phyloP scores from a whole-genome alignment of 768 basidiomycete genomes.

The Obba rivulosa region DNA sequence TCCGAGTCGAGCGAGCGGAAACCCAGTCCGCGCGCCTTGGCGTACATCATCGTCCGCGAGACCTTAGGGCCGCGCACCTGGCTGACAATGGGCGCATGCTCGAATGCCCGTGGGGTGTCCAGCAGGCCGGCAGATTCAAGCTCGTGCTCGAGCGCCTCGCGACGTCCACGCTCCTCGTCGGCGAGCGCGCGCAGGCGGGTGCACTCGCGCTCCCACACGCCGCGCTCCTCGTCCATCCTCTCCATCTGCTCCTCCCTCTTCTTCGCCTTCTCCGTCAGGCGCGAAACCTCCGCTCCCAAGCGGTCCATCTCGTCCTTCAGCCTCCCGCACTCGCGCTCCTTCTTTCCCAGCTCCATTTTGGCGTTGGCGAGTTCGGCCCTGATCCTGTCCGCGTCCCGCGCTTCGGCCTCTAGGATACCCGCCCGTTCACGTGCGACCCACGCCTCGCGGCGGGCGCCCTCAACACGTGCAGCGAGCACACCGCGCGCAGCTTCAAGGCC shows the following conservation, averaged over 20 bases:
- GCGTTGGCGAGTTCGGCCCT: slow-evolving; percentile 30
- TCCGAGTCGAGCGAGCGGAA: slow-evolving; percentile 60
- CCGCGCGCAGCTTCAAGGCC: slow-evolving; percentile 70
- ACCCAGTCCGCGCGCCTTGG: slow-evolving; percentile 41
- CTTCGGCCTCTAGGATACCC: slow-evolving; percentile 63
- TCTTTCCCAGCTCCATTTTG: slow-evolving; percentile 21
- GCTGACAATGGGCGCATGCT: slow-evolving; percentile 1
- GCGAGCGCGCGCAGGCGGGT: slow-evolving; percentile 24
- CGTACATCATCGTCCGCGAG: slow-evolving; percentile 22
- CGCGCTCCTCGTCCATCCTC: slow-evolving; percentile 24
- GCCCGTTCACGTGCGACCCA: slow-evolving; percentile 78
- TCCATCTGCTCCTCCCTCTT: slow-evolving; percentile 23
- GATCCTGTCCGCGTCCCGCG: slow-evolving; percentile 46
- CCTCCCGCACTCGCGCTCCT: slow-evolving; percentile 33
- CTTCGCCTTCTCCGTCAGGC: slow-evolving; percentile 32
- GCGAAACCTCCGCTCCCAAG: slow-evolving; percentile 10
- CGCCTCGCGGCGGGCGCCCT: slow-evolving; percentile 75
- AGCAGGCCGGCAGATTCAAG: slow-evolving; percentile 39
- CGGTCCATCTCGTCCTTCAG: slow-evolving; percentile 25
- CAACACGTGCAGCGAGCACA: slow-evolving; percentile 62
- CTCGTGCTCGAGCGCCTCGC: slow-evolving; percentile 48
- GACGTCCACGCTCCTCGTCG: slow-evolving; percentile 18
- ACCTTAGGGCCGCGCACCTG: slow-evolving; percentile 12
- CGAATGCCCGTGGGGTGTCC: slow-evolving; percentile 37
- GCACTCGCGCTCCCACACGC: slow-evolving; percentile 30